phyloP scores from a whole-genome alignment of 169 alveolate genomes.

The Plasmodium malariae region DNA sequence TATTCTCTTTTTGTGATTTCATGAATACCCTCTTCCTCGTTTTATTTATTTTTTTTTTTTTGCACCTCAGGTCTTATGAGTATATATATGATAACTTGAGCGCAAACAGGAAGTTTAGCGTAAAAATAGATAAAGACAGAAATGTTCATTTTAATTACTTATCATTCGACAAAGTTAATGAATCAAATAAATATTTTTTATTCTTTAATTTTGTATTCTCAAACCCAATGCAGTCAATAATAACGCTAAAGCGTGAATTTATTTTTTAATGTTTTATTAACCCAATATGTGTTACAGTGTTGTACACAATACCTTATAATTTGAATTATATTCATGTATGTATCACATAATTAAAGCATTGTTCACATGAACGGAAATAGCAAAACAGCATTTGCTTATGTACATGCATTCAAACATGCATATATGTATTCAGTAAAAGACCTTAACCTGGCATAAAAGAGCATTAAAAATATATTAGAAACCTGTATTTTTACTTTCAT shows the following conservation, averaged over 20 bases:
- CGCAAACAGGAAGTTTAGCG: conserved; percentile 52
- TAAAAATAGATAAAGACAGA: conserved; percentile 67
- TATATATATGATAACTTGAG: conserved; percentile 44
- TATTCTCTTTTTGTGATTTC: background rate
- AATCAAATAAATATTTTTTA: conserved; percentile 67
- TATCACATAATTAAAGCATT: no score
- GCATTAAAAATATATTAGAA: no score
- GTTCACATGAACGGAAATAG: no score
- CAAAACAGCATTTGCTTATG: no score
- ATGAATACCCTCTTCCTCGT: background rate
- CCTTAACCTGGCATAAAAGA: no score
- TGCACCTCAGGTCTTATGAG: conserved; percentile 36
- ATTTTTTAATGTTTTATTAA: conserved; percentile 45
- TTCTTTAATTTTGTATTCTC: conserved; percentile 64
- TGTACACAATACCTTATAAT: background rate
- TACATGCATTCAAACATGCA: no score
- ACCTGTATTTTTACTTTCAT: background rate
- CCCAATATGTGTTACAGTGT: background rate
- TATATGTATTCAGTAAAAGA: no score
- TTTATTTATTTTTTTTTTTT: background rate
- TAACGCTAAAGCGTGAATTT: conserved; percentile 71
- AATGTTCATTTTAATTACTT: conserved; percentile 62
- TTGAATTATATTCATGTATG: conserved; percentile 32
- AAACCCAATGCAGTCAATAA: conserved; percentile 71
- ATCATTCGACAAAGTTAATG: conserved; percentile 70